Conservation (phyloP, 257 asterid species). For the Solanum stenotomum region DNA sequence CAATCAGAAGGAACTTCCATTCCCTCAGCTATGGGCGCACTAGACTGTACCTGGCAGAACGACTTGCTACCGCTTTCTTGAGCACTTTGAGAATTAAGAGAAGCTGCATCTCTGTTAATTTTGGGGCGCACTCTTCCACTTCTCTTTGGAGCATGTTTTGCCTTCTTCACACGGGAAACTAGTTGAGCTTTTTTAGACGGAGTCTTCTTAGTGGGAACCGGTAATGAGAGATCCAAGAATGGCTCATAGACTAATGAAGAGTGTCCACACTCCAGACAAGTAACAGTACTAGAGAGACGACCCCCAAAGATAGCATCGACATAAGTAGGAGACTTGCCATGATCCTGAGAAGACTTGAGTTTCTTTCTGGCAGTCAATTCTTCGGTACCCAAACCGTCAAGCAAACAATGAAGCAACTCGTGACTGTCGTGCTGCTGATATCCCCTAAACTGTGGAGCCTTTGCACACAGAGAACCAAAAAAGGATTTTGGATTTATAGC, state of each 20-base stretch:
- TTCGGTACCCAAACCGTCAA: slow-evolving; percentile 70
- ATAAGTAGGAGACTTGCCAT: slow-evolving; percentile 35
- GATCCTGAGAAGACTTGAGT: slow-evolving; percentile 19
- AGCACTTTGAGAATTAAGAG: slow-evolving; percentile 23
- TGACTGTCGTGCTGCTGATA: slow-evolving; percentile 95
- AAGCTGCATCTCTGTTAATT: slow-evolving; percentile 28
- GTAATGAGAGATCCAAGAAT: slow-evolving; percentile 77
- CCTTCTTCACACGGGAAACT: slow-evolving; percentile 50
- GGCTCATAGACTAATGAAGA: slow-evolving; percentile 71
- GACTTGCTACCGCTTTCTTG: slow-evolving; percentile 21
- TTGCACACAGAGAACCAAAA: slow-evolving; percentile 62
- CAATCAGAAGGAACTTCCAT: slow-evolving; percentile 21
- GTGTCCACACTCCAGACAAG: slow-evolving; percentile 80
- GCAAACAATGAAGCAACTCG: slow-evolving; percentile 80
- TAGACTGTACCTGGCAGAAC: slow-evolving; percentile 23
- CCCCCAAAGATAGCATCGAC: slow-evolving; percentile 87
- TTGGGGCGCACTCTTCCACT: slow-evolving; percentile 35
- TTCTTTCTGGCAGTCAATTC: slow-evolving; percentile 47
- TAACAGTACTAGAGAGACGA: slow-evolving; percentile 61
- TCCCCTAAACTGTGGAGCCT: slow-evolving; percentile 86
- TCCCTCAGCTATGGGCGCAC: slow-evolving; percentile 18
- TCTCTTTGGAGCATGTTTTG: slow-evolving; percentile 63
- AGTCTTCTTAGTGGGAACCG: slow-evolving; percentile 81
- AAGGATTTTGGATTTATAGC: slow-evolving; percentile 62
- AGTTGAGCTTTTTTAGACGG: slow-evolving; percentile 35